Base-by-base conservation (phyloP, 2,329 filamentous ascomycete genomes). In the Venturia aucupariae region DNA sequence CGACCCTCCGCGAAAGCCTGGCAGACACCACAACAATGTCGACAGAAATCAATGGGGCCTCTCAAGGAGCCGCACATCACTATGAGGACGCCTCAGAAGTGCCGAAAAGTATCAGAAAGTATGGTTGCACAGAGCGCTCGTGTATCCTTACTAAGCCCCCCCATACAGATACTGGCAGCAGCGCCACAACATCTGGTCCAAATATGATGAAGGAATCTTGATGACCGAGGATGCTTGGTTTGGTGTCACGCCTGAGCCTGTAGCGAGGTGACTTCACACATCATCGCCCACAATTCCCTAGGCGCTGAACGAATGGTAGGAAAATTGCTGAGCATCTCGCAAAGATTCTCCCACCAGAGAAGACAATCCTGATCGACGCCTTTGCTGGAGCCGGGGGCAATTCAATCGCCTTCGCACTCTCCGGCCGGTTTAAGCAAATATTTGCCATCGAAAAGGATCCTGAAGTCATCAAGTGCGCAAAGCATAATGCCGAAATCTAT, bases 141-240 rank as follows among this genome's bases (percentile, higher is more conserved):
- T 19, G 19, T 22, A 62, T 57, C 1, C 3, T 15, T 19, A 7
- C n/a, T 57, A 3, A 57, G 6, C 4, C 2, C 11, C 62, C 24
- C 51, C 57, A 8, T 38, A 66, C 59, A 95, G 92, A 74, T 99
- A 99, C 76, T 99, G 90, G 85, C 82, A 88, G 19, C 92, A 97
- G 72, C 85, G 94, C 66, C 87, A 94, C 74, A 88, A 86, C 62
- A 90, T 99, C 68, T 99, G 96, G 77, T 87, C 88, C 19, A 83
- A 83, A 70, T 99, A 97, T 73, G 88, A 97, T 73, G 83, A 92
- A 65, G 93, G 92, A 64, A 84, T 99, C 68, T 88, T 86, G 80
- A 86, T 99, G 81, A 99, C 95, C 0, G 87, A 96, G 73, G 88
- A 93, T 76, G 89, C 92, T 63, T 99, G 94, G 94, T 99, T 94